phyloP scores from a whole-genome alignment of 1,139 yeast genomes.

The Lizanozyma gosingica region DNA sequence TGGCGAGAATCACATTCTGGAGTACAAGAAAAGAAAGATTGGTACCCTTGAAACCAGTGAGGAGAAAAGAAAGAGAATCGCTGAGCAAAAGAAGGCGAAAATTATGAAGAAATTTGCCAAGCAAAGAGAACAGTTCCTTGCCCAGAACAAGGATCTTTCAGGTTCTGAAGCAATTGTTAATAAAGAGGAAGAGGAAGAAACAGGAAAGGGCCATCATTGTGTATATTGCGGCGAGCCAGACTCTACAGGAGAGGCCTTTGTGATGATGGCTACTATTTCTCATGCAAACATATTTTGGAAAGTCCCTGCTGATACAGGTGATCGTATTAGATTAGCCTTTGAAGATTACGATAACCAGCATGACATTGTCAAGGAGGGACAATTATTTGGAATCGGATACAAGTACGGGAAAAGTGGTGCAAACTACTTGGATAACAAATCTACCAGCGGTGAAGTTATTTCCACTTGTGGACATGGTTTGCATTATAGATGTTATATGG shows the following conservation, averaged over 20 bases:
- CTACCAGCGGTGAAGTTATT: constrained; percentile 24
- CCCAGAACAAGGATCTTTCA: constrained; percentile 20
- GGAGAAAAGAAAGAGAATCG: constrained; percentile 35
- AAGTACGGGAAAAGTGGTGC: constrained; percentile 6
- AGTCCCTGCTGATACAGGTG: constrained; percentile 23
- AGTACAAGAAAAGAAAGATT: constrained; percentile 23
- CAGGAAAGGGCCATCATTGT: constrained; percentile 21
- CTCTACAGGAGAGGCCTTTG: constrained; percentile 37
- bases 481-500: constrained; percentile 47
- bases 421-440: constrained; percentile 6
- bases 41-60: constrained; percentile 21
- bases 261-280: constrained; percentile 38
- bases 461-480: constrained; percentile 66
- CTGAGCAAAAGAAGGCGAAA: constrained; percentile 28
- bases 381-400: constrained; percentile 21
- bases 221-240: constrained; percentile 64
- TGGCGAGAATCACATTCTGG: constrained; percentile 45
- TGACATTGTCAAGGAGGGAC: constrained; percentile 5
- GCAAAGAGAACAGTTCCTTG: constrained; percentile 30
- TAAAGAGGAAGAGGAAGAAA: constrained; percentile 5
- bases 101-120: constrained; percentile 35
- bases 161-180: constrained; percentile 10
- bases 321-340: constrained; percentile 15
- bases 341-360: constrained; percentile 16
- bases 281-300: constrained; percentile 38